Conservation (phyloP, 2,329 filamentous ascomycete genomes). For the Pestalotiopsis sp. region DNA sequence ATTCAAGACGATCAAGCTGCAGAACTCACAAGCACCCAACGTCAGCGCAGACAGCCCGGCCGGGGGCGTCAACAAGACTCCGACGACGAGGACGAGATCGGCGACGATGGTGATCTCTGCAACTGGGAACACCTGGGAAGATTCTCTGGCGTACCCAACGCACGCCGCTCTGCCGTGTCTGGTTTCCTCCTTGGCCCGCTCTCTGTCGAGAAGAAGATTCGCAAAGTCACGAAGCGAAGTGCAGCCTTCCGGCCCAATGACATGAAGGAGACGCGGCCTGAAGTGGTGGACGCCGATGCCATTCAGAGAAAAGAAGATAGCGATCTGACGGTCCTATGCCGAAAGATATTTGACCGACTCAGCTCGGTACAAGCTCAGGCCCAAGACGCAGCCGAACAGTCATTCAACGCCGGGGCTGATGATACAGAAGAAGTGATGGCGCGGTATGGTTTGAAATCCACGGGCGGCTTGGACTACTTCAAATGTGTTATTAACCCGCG, state of each 20-base stretch:
- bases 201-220: constrained; percentile 82
- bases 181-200: constrained; percentile 88
- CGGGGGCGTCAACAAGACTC: constrained; percentile 41
- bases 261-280: constrained; percentile 71
- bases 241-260: constrained; percentile 71
- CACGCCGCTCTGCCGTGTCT: constrained; percentile 73
- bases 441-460: constrained; percentile 64
- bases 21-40: constrained; percentile 52
- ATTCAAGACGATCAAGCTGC: constrained; percentile 52
- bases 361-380: constrained; percentile 46
- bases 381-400: constrained; percentile 46
- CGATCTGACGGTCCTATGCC: constrained; percentile 78
- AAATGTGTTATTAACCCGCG: constrained; percentile 87
- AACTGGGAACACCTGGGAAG: constrained; percentile 87
- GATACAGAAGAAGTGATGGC: constrained; percentile 58
- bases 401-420: constrained; percentile 48
- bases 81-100: constrained; percentile 66
- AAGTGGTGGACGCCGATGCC: constrained; percentile 75
- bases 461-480: constrained; percentile 76
- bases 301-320: constrained; percentile 76
- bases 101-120: constrained; percentile 73
- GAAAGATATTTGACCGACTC: constrained; percentile 70
- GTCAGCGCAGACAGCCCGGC: constrained; percentile 40
- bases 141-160: constrained; percentile 73
- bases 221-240: constrained; percentile 70